Base-by-base conservation (phyloP, 2,329 filamentous ascomycete species). In the Cladobotryum mycophilum region DNA sequence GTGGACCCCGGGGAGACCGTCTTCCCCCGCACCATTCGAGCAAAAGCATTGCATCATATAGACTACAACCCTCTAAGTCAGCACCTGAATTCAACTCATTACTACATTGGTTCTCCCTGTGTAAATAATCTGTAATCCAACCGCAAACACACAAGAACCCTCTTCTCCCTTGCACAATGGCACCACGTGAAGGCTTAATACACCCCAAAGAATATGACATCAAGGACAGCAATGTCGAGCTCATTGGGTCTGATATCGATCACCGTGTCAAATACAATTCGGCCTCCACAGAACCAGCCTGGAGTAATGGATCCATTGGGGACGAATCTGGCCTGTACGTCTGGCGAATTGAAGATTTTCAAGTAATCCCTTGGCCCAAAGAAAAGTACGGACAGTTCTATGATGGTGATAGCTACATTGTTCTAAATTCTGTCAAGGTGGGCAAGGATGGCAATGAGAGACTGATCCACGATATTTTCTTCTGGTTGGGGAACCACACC, bases 181-280 rank as follows among this genome's bases (percentile, higher is more conserved):
- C 81, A 43, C 82, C 82, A 5, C 71, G 81, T 59, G 68, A 81
- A 61, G 82, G 81, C 41, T 70, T 85, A 38, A 76, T 85, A 8
- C 82, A 85, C 59, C 71, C 67, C 22, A 79, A 81, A 59, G 75
- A 85, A 61, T 85, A 85, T 61, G 79, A 86, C 63, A 78, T 85
- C 69, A 78, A 82, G 58, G 81, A 85, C 63, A 83, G 78, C 69
- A 86, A 86, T 60, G 79, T 86, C 50, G 81, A 83, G 65, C 73
- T 85, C 49, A 80, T 86, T 52, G 79, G 80, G 51, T 76, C 75
- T 48, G 74, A 80, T 54, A 75, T 86, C 54, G 84, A 86, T 67
- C 83, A 86, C 68, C 75, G 76, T 53, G 78, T 87, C 60, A 86
- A 86, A 62, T 79, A 84, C 72, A 79, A 79, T 53, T 86, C 82